phyloP scores from a whole-genome alignment of 352 stramenopile genomes.

The Elongisporangium undulatum region DNA sequence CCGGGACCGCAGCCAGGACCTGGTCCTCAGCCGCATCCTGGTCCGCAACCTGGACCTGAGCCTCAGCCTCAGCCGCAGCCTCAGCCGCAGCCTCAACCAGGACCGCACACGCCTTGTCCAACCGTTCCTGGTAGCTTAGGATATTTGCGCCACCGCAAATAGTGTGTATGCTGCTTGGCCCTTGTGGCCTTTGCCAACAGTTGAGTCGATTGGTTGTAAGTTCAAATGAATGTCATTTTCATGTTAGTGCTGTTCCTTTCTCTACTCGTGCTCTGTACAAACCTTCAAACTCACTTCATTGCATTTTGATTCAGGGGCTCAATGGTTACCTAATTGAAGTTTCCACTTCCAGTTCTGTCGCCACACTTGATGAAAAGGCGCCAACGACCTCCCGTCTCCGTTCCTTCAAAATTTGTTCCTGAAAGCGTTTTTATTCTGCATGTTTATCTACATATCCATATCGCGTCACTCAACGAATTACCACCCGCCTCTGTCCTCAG shows the following conservation, averaged over 20 bases:
- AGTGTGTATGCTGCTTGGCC: too few species aligned
- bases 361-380: not conserved
- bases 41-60: too few species aligned
- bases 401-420: not conserved
- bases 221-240: too few species aligned
- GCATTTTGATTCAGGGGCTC: too few species aligned
- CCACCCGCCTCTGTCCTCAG: not conserved
- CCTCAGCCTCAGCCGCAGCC: not conserved
- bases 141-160: not conserved
- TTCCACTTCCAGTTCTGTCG: not conserved
- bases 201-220: too few species aligned
- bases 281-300: too few species aligned
- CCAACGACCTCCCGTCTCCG: not conserved
- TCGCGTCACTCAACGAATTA: not conserved
- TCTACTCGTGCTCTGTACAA: too few species aligned
- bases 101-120: not conserved
- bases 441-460: not conserved
- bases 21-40: too few species aligned
- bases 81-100: not conserved
- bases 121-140: not conserved
- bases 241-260: too few species aligned
- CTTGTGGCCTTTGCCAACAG: too few species aligned
- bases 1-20: too few species aligned
- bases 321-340: not conserved
- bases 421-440: not conserved